Evolutionary conservation across 2,329 filamentous ascomycete genomes (phyloP).

Genomic region (Exserohilum rostratum): DNA sequence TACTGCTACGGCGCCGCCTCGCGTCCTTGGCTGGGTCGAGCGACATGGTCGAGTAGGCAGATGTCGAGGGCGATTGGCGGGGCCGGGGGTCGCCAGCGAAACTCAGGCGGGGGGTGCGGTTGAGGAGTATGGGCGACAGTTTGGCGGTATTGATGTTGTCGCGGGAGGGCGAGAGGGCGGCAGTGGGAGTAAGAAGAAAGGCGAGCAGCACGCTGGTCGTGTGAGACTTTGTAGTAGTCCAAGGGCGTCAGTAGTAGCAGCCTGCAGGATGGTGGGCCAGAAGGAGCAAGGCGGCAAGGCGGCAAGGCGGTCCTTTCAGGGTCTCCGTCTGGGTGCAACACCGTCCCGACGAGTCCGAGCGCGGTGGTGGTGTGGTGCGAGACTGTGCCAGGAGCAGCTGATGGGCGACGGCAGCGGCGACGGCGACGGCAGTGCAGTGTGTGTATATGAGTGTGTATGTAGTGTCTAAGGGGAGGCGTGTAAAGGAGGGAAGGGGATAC

Average conservation of each 20-base stretch:
- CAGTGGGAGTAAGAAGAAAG: not conserved
- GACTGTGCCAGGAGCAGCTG: not conserved
- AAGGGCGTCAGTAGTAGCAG: not conserved
- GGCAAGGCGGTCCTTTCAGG: conserved; percentile 18
- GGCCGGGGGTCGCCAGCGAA: conserved; percentile 80
- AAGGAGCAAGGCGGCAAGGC: conserved; percentile 9
- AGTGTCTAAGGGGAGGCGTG: not conserved
- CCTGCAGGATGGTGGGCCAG: conserved; percentile 4
- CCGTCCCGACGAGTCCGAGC: conserved; percentile 37
- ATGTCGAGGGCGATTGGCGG: conserved; percentile 37
- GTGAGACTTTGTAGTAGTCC: conserved; percentile 2
- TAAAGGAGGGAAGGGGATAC: conserved; percentile 5
- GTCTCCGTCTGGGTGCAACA: conserved; percentile 42
- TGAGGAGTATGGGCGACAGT: conserved; percentile 90
- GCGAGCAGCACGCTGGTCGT: conserved; percentile 1
- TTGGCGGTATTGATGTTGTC: conserved; percentile 76
- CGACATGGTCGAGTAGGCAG: conserved; percentile 40
- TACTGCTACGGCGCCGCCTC: conserved; percentile 92
- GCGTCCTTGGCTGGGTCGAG: conserved; percentile 60
- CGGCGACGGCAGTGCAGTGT: not conserved
- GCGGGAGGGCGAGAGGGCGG: conserved; percentile 5
- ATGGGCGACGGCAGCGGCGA: not conserved
- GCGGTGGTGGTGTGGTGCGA: conserved; percentile 14
- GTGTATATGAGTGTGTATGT: too few relatives aligned
- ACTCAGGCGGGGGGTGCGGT: conserved; percentile 77